Conservation (phyloP, 164 flowering plant genomes). For the Nymphaea colorata region DNA sequence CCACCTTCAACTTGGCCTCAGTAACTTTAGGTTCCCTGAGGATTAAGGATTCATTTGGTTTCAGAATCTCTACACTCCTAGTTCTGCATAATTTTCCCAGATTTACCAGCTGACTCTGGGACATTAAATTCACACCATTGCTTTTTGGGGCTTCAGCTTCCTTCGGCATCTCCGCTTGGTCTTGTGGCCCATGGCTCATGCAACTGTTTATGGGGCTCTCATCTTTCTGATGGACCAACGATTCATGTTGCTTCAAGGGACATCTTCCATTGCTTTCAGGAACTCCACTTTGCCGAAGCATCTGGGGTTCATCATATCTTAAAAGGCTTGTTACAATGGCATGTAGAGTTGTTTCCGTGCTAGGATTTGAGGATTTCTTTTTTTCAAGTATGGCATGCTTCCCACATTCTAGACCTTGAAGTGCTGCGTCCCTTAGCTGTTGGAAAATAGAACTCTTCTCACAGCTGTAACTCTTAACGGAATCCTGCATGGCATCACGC, state of each 20-base stretch:
- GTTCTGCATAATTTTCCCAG: background rate
- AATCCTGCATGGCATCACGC: constrained; percentile 27
- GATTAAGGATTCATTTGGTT: background rate
- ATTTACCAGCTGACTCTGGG: background rate
- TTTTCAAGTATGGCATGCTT: constrained; percentile 42
- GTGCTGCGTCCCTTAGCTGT: constrained; percentile 38
- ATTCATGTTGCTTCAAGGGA: background rate
- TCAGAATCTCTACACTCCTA: background rate
- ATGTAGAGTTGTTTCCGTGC: constrained; percentile 32
- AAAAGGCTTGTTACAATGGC: constrained; percentile 60
- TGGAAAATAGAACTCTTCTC: constrained; percentile 34
- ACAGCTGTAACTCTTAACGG: constrained; percentile 18
- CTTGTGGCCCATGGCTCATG: background rate
- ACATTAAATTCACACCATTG: background rate
- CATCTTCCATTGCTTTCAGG: constrained; percentile 16
- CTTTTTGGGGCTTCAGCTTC: background rate
- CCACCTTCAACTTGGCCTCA: background rate
- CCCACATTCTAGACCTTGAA: constrained; percentile 44
- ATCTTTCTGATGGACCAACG: background rate
- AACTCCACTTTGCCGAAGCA: background rate
- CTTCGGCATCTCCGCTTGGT: background rate
- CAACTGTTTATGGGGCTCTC: background rate
- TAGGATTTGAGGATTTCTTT: constrained; percentile 23
- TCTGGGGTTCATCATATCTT: constrained; percentile 5
- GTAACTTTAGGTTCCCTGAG: background rate